phyloP scores from a whole-genome alignment of 306 rosid species.

The Rubus parviflorus region DNA sequence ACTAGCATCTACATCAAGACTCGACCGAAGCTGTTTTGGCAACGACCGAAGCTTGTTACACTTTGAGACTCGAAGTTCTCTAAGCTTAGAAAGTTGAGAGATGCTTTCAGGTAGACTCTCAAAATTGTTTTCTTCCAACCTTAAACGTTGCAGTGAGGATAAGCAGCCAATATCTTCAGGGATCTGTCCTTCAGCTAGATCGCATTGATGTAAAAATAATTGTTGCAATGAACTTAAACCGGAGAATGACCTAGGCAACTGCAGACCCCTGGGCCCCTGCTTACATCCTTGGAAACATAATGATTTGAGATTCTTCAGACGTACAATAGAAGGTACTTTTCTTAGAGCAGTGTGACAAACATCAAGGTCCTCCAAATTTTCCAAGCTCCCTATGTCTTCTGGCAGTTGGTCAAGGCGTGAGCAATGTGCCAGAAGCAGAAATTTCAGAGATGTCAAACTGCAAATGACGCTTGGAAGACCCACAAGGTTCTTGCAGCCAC shows the following conservation, averaged over 20 bases:
- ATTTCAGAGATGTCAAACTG: too few relatives aligned
- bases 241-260: not conserved
- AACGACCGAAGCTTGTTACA: not conserved
- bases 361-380: constrained; percentile 17
- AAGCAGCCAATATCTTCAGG: constrained; percentile 11
- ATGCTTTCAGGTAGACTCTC: constrained; percentile 21
- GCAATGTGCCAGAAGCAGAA: not conserved
- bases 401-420: not conserved
- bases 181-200: constrained; percentile 5
- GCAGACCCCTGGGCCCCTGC: too few relatives aligned
- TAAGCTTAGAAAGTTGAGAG: not conserved
- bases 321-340: constrained; percentile 4
- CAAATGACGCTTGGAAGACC: constrained; percentile 1
- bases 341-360: constrained; percentile 10
- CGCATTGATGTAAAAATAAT: constrained; percentile 11
- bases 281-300: not conserved
- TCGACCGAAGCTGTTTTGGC: not conserved
- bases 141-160: constrained; percentile 18
- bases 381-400: constrained; percentile 11
- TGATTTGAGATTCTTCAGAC: not conserved
- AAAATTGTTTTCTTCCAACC: constrained; percentile 23
- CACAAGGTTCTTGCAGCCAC: not conserved
- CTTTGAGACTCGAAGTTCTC: not conserved
- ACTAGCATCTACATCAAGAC: not conserved
- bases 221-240: not conserved